Evolutionary conservation across 177 flowering plant species (phyloP), one percentile per base, ranked within the genome.

Genomic region (Vitis hybrid): DNA sequence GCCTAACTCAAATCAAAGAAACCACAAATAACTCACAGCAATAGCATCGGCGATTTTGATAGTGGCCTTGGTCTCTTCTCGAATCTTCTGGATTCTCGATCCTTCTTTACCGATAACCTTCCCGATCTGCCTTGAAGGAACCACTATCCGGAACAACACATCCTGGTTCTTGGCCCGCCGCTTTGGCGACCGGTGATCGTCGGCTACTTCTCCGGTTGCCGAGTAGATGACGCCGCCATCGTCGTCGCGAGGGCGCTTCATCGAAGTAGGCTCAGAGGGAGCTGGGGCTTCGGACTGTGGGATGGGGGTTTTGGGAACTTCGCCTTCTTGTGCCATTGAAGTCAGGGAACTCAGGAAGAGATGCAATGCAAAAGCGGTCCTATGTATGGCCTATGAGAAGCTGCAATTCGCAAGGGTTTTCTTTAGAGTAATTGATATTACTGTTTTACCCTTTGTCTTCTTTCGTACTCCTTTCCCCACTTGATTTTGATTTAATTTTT

Each of bases 11-110:
- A 63, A 18, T 8, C 9, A 8, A 6, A 55, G 41, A 66, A 63
- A 62, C 30, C 14, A 14, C 50, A 62, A 21, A 30, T 24, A 62
- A 74, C 88, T 83, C 27, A 93, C 98, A 2, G 84, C 79, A 24
- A 91, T 58, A 7, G 98, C 90, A 64, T 93, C 94, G 11, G 98
- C 97, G 27, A 93, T 87, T 75, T 93, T 91, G 75, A 93, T 81
- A 30, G 83, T 81, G 49, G 97, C 97, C 53, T 75, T 88, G 15
- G 92, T 83, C 10, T 86, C 89, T 61, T 93, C 94, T 17, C 98
- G 81, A 76, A 93, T 85, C 79, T 80, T 84, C 85, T 82, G 91
- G 70, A 93, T 89, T 56, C 91, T 80, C 55, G 77, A 76, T 6
- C 97, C 98, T 48, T 67, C 83, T 74, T 78, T 86, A 2, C 98